These are phyloP conservation scores for Venustampulla echinocandica DNA, from an alignment of 495 filamentous ascomycete species.

Conservation along the genomic window DNA sequence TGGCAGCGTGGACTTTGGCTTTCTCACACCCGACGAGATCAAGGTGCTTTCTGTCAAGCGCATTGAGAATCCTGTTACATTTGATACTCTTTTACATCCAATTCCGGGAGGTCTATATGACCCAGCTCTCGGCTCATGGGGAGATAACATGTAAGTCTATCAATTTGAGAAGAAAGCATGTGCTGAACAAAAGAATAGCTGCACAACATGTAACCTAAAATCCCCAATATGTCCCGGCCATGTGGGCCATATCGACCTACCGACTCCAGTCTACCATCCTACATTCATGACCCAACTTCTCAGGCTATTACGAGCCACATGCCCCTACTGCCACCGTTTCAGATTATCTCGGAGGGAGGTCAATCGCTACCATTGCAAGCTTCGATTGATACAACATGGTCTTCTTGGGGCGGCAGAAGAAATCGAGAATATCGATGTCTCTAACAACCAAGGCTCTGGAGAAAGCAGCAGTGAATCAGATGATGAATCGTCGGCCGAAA, in stretches of 20 bases:
- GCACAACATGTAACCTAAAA: slow-evolving; percentile 73
- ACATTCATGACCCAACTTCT: slow-evolving; percentile 87
- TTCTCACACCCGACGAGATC: slow-evolving; percentile 74
- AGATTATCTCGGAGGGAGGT: slow-evolving; percentile 64
- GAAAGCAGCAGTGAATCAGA: slow-evolving; percentile 24
- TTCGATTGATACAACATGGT: slow-evolving; percentile 78
- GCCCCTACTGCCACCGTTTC: slow-evolving; percentile 79
- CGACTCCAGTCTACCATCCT: slow-evolving; percentile 85
- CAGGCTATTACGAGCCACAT: slow-evolving; percentile 74
- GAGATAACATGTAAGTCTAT: slow-evolving; percentile 62
- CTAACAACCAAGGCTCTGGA: slow-evolving; percentile 26
- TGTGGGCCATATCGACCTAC: slow-evolving; percentile 88
- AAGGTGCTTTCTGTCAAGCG: slow-evolving; percentile 81
- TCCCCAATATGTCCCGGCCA: slow-evolving; percentile 83
- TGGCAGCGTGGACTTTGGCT: slow-evolving; percentile 79
- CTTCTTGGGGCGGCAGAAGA: slow-evolving; percentile 64
- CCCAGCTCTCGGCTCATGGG: slow-evolving; percentile 83
- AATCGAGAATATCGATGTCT: slow-evolving; percentile 48
- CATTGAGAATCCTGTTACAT: slow-evolving; percentile 82
- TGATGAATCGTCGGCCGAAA: slow-evolving; percentile 35
- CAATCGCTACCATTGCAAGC: slow-evolving; percentile 72
- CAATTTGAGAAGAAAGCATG: too few relatives aligned
- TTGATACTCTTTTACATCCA: slow-evolving; percentile 79
- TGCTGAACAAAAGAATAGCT: slow-evolving; percentile 43
- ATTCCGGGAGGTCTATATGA: slow-evolving; percentile 88